These are phyloP conservation scores for Cymbidium sinense DNA, from an alignment of 106 monocot species.

Conservation along the genomic window DNA sequence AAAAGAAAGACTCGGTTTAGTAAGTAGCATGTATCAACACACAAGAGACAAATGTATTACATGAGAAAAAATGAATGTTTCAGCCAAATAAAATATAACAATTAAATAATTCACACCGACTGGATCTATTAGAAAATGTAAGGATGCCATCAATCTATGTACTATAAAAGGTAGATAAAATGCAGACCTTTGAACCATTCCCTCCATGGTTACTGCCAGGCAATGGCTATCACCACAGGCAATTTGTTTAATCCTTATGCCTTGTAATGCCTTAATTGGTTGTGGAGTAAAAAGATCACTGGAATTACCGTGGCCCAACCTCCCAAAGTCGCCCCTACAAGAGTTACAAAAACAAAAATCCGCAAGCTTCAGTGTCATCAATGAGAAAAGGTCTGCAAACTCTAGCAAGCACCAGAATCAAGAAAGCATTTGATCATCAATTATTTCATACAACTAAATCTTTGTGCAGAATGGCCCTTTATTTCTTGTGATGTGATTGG, in stretches of 20 bases:
- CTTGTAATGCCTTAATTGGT: constrained; percentile 83
- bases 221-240: constrained; percentile 99
- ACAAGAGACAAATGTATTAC: not conserved
- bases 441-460: constrained; percentile 1
- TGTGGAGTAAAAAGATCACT: constrained; percentile 93
- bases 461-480: not conserved
- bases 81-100: not conserved
- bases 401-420: not conserved
- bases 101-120: not conserved
- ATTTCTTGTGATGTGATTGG: too few species aligned
- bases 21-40: not conserved
- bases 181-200: constrained; percentile 14
- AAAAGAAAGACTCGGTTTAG: not conserved
- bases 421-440: not conserved
- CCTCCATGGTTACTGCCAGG: constrained; percentile 79
- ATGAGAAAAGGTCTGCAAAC: not conserved
- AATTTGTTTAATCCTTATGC: constrained; percentile 79
- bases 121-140: not conserved
- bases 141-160: not conserved
- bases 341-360: not conserved
- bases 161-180: not conserved
- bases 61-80: not conserved
- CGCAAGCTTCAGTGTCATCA: not conserved
- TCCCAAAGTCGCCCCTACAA: constrained; percentile 95
- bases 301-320: constrained; percentile 93